A percentile compares a stretch with the other conserved stretches of the same genome.
Evolutionary conservation across 208 protist species (phyloP).

Genomic region (Leptomonas seymouri): DNA sequence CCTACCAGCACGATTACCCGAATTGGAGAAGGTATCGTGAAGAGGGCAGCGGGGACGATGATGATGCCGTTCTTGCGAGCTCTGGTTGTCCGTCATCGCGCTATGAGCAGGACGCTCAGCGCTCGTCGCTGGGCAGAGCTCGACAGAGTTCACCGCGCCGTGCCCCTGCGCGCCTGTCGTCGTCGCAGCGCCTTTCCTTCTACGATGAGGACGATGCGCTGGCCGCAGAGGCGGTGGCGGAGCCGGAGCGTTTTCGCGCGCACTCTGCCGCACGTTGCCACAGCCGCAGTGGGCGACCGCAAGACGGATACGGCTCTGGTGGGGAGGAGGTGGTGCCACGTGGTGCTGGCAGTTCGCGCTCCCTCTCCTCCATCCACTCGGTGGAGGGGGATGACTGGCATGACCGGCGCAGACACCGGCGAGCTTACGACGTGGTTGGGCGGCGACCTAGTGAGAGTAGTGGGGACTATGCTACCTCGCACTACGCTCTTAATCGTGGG

Average conservation of each 20-base stretch:
- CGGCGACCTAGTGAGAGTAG: neutral
- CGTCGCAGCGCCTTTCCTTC: slow-evolving; percentile 14
- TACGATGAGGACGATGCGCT: slow-evolving; percentile 21
- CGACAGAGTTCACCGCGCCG: neutral
- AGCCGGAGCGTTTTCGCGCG: slow-evolving; percentile 5
- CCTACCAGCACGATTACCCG: slow-evolving; percentile 18
- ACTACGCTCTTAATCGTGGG: neutral
- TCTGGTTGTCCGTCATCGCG: neutral
- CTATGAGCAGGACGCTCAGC: neutral
- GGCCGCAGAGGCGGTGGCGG: slow-evolving; percentile 13
- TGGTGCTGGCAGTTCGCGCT: neutral
- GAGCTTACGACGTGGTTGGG: slow-evolving; percentile 6
- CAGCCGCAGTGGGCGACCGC: neutral
- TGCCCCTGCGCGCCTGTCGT: neutral
- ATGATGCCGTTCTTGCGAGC: neutral
- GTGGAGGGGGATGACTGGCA: neutral
- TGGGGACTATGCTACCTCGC: neutral
- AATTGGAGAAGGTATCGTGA: slow-evolving; percentile 1
- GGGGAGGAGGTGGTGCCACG: slow-evolving; percentile 13
- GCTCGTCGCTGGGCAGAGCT: neutral
- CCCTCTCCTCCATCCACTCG: neutral
- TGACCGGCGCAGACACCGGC: neutral
- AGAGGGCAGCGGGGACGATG: neutral
- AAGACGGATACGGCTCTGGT: neutral
- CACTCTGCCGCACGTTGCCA: slow-evolving; percentile 5